Evolutionary conservation across 768 basidiomycete genomes (phyloP).

Genomic region (Podaxis sp.): DNA sequence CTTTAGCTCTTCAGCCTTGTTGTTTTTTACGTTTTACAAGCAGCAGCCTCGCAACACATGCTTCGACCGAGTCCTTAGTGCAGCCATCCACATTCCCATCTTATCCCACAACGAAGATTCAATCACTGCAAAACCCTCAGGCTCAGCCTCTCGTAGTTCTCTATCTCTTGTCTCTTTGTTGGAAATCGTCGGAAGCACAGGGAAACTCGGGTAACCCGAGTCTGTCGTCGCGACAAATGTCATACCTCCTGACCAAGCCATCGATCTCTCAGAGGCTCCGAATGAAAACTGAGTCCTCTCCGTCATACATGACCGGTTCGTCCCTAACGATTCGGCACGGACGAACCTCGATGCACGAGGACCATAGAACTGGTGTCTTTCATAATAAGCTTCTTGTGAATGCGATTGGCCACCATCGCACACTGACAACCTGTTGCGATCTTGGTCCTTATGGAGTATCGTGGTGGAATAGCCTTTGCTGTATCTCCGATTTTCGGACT

Average conservation of each 20-base stretch:
- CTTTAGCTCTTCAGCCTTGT: not conserved
- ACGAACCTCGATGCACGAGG: not conserved
- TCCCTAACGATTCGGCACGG: constrained; percentile 19
- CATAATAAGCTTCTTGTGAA: not conserved
- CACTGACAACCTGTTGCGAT: constrained; percentile 1
- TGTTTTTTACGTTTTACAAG: not conserved
- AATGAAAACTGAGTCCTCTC: constrained; percentile 32
- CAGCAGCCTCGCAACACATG: not conserved
- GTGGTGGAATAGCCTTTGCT: constrained; percentile 16
- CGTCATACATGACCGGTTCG: constrained; percentile 30
- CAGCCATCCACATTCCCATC: constrained; percentile 8
- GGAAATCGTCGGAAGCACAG: constrained; percentile 17
- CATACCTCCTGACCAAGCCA: constrained; percentile 26
- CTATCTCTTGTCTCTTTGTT: constrained; percentile 1
- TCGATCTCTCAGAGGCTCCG: constrained; percentile 19
- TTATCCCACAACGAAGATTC: constrained; percentile 6
- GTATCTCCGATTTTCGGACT: constrained; percentile 30
- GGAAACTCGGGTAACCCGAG: constrained; percentile 17
- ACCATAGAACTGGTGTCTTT: constrained; percentile 1
- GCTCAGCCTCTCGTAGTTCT: not conserved
- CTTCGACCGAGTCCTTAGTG: not conserved
- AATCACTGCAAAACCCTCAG: not conserved
- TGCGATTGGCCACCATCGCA: not conserved
- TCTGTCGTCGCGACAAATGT: constrained; percentile 14
- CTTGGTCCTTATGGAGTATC: constrained; percentile 15